Base-by-base conservation (phyloP, 2,329 filamentous ascomycete genomes). In the Microascus cirrosus region DNA sequence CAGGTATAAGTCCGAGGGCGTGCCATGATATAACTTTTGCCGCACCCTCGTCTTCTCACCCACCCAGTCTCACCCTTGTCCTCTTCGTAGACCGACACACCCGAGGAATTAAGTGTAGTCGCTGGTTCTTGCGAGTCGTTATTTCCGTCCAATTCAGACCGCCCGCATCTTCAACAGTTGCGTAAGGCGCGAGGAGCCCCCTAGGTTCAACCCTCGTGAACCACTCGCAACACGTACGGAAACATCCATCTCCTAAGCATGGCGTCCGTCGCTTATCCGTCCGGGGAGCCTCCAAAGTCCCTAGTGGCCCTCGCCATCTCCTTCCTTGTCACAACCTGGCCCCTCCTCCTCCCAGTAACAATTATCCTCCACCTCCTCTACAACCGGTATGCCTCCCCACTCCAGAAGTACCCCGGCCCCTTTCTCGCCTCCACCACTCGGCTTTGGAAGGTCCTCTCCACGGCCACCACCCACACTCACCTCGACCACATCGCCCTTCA, bases 361-460 rank as follows among this genome's bases (percentile, higher is more conserved):
- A 15, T 74, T 1, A 58, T 68, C 48, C 69, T 69, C 39, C 79
- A 75, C 66, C 69, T 81, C 12, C 64, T 71, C n/a, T 71, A 68
- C 56, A 82, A 81, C 60, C 71, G 72, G 36, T 82, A 75, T 64
- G 68, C 76, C 59, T 72, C 76, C 64, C 83, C 84, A 8, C 71
- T 89, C 58, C 80, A 83, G 68, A 82, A 79, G 65, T 88, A 87
- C 63, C 87, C 88, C 0, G 88, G 87, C 0, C 87, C 84, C 0
- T 74, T 83, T 59, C 66, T 87, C 53, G 88, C 87, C 25, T 83
- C 76, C 6, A 69, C 65, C 58, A 73, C 69, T 0, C 70, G 71
- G 15, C 56, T 74, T 4, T 74, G 70, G 71, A 68, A 69, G 11
- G 59, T 73, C 22, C 66, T 63, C 53, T 66, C 76, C 35, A 70